Base-by-base conservation (phyloP, 202 grass and related monocot species). In the Panicum virgatum region DNA sequence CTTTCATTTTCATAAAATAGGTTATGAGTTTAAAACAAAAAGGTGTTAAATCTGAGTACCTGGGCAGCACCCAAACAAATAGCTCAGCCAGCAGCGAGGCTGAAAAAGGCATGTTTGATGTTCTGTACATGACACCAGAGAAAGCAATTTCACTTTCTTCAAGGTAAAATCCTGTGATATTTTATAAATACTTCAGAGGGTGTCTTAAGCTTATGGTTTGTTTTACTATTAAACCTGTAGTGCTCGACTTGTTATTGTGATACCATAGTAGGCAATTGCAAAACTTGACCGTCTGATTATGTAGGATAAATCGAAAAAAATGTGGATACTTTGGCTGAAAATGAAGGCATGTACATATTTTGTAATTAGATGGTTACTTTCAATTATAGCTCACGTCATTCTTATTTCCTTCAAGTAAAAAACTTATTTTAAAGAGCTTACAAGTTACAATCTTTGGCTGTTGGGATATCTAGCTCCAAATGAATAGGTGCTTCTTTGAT, bases 61-160 rank as follows among this genome's bases (percentile, higher is more conserved):
- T 98, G 44, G 96, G 90, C 69, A 93, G 90, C 79, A 93, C 92
- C 47, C 92, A 98, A 85, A 95, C 53, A 20, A 86, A 94, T 75
- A 76, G 77, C 14, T 71, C 76, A 69, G 88, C 82, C 76, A 78
- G 66, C 12, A 79, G 11, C 14, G 62, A 90, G 14, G 96, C 96
- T 63, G 92, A 95, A 90, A 91, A 86, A 44, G 96, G 92, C 52
- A 7, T 32, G 29, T 93, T 91, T 30, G 86, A 95, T 91, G 80
- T 98, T 79, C 74, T 98, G n/a, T 95, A 95, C 69, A 91, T 98
- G 92, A 98, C 92, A 75, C 96, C 92, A 69, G 96, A 95, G 73
- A 98, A 91, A 86, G 96, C 96, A 76, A 83, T 90, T 9, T 75
- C 90, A 77, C 92, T 95, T 83, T 72, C 88, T 82, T 46, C 82